Conservation (phyloP, 2,329 filamentous ascomycete species). For the Neofusicoccum ribis region DNA sequence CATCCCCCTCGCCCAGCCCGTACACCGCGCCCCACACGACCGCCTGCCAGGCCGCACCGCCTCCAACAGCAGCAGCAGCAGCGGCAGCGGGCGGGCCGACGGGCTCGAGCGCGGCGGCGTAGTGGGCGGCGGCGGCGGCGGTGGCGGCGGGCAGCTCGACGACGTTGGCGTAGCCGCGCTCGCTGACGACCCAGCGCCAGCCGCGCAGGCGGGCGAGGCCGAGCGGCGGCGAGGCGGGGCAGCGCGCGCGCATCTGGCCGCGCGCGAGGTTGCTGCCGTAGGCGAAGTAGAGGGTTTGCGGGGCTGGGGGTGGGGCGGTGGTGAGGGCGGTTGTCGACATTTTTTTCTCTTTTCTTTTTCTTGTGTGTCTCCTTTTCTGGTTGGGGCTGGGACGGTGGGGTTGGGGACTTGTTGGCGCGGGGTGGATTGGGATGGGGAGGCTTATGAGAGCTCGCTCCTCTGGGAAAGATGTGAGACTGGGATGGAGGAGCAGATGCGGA, state of each 20-base stretch:
- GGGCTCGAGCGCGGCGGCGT: constrained; percentile 33
- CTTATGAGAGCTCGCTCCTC: too few species aligned
- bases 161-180: constrained; percentile 69
- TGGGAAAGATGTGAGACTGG: too few species aligned
- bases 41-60: too few species aligned
- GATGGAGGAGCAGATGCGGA: too few species aligned
- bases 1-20: constrained; percentile 29
- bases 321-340: not conserved
- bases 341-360: not conserved
- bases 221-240: constrained; percentile 55
- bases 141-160: constrained; percentile 32
- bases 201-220: constrained; percentile 58
- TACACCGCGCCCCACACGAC: constrained; percentile 40
- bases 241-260: constrained; percentile 64
- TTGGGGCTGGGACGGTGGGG: too few species aligned
- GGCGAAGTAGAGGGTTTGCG: constrained; percentile 59
- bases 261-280: constrained; percentile 71
- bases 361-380: too few species aligned
- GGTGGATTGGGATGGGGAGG: too few species aligned
- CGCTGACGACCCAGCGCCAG: constrained; percentile 68
- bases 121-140: not conserved
- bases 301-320: not conserved
- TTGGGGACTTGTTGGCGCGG: too few species aligned
- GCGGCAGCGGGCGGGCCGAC: too few species aligned
- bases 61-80: too few species aligned